These are phyloP conservation scores for Scorias spongiosa DNA, from an alignment of 2,329 filamentous ascomycete genomes.

Conservation along the genomic window DNA sequence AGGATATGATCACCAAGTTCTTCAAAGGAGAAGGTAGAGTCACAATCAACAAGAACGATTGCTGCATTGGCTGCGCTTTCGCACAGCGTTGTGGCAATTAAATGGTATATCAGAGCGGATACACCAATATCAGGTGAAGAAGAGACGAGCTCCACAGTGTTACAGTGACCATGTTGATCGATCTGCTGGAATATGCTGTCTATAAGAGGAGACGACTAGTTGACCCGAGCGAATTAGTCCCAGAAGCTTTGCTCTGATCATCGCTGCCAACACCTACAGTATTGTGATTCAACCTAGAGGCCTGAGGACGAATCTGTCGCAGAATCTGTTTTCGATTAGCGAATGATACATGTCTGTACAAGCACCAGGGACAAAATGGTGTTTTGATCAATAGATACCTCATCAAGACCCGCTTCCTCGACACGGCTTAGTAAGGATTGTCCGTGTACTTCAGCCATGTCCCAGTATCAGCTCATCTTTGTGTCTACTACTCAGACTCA, in stretches of 20 bases:
- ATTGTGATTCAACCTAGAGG: no score
- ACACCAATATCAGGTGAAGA: constrained; percentile 38
- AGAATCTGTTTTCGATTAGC: no score
- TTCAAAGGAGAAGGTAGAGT: constrained; percentile 37
- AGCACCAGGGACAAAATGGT: no score
- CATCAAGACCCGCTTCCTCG: constrained; percentile 32
- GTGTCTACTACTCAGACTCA: no score
- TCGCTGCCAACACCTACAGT: no score
- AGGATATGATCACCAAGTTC: constrained; percentile 27
- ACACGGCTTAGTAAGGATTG: constrained; percentile 38
- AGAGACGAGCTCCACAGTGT: constrained; percentile 40
- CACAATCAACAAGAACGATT: constrained; percentile 41
- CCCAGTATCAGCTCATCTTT: no score
- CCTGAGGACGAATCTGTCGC: no score
- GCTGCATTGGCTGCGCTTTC: constrained; percentile 29
- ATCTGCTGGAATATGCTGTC: no score
- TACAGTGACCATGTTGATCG: constrained; percentile 6
- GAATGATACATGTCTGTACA: no score
- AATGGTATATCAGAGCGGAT: constrained; percentile 42
- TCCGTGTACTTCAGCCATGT: constrained; percentile 33
- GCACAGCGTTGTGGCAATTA: constrained; percentile 30
- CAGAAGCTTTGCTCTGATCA: no score
- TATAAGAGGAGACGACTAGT: no score
- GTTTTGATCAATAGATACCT: constrained; percentile 24
- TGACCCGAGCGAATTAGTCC: no score